phyloP scores from a whole-genome alignment of 305 asterid species.

The Rubia occidens region DNA sequence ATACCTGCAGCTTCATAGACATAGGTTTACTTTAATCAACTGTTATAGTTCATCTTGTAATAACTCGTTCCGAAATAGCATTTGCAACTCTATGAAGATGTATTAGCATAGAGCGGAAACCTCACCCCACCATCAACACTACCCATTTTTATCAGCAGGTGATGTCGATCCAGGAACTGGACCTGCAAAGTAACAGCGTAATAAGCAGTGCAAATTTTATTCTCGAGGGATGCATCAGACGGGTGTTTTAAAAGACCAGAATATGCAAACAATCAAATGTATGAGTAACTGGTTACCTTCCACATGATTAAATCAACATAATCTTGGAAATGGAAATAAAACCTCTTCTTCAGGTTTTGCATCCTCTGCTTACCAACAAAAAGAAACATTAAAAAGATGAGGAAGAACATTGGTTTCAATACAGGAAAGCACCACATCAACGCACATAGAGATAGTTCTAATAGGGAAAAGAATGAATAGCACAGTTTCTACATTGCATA shows the following conservation, averaged over 20 bases:
- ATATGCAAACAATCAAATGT: neutral
- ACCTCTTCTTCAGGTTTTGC: constrained; percentile 95
- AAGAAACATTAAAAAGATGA: constrained; percentile 13
- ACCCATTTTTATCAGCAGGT: constrained; percentile 86
- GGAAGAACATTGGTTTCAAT: constrained; percentile 2
- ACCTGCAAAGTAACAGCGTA: constrained; percentile 44
- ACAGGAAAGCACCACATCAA: neutral
- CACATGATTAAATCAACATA: constrained; percentile 84
- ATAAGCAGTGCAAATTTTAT: neutral
- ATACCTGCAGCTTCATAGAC: constrained; percentile 43
- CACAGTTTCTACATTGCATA: neutral
- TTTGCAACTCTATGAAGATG: neutral
- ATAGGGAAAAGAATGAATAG: neutral
- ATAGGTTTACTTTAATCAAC: constrained; percentile 1
- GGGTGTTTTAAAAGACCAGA: constrained; percentile 12
- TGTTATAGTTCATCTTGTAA: neutral
- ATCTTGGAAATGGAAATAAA: constrained; percentile 93
- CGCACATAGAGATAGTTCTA: constrained; percentile 1
- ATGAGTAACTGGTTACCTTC: constrained; percentile 45
- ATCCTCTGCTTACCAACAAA: constrained; percentile 54
- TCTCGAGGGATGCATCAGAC: neutral
- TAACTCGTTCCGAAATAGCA: neutral
- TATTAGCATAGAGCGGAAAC: constrained; percentile 22
- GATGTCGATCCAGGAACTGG: constrained; percentile 89
- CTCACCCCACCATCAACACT: constrained; percentile 98